Evolutionary conservation across 2,329 filamentous ascomycete genomes (phyloP).

Genomic region (Fusarium subglutinans): DNA sequence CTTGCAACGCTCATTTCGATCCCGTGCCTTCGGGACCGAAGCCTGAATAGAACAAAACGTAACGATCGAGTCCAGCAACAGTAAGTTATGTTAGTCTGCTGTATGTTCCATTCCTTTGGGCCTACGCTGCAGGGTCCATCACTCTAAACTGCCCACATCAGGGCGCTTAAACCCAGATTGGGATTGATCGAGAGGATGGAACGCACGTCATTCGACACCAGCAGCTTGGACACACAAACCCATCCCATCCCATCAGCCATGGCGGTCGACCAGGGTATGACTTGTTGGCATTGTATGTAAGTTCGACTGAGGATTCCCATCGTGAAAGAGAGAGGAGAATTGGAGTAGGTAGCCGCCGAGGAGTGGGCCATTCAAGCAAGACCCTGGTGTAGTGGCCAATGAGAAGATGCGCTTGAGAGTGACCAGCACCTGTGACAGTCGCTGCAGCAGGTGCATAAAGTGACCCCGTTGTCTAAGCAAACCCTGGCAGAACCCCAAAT

Average conservation of each 20-base stretch:
- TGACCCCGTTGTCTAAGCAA: slow-evolving; percentile 19
- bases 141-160: slow-evolving; percentile 29
- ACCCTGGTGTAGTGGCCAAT: slow-evolving; percentile 19
- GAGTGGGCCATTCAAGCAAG: slow-evolving; percentile 8
- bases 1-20: slow-evolving; percentile 8
- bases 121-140: slow-evolving; percentile 34
- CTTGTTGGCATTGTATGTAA: not conserved
- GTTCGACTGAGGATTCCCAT: slow-evolving; percentile 2
- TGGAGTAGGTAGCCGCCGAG: slow-evolving; percentile 24
- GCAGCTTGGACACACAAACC: slow-evolving; percentile 22
- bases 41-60: not conserved
- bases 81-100: not conserved
- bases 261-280: slow-evolving; percentile 17
- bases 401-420: slow-evolving; percentile 1
- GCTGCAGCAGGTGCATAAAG: slow-evolving; percentile 36
- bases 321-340: not conserved
- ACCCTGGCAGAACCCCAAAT: slow-evolving; percentile 17
- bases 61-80: not conserved
- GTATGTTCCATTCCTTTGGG: slow-evolving; percentile 14
- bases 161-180: slow-evolving; percentile 38
- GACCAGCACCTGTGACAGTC: slow-evolving; percentile 37
- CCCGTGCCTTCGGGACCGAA: slow-evolving; percentile 33
- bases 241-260: slow-evolving; percentile 13
- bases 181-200: slow-evolving; percentile 19
- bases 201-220: slow-evolving; percentile 41